Conservation (phyloP, 1,284 basidiomycete genomes). For the Mycena citricolor region DNA sequence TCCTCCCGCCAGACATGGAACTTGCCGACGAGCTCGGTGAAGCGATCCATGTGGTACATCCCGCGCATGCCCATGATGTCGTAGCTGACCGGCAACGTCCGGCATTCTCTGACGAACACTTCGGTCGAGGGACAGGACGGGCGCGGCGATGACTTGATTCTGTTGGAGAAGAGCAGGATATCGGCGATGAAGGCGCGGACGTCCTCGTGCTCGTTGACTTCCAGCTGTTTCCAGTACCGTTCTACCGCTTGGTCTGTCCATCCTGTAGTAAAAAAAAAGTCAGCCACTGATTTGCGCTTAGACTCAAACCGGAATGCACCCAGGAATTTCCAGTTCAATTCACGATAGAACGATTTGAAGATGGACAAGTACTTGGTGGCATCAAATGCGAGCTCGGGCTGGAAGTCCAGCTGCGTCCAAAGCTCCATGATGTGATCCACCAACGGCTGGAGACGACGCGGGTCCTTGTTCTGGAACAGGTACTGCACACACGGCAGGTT, state of each 20-base stretch:
- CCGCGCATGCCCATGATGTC: slow-evolving; percentile 83
- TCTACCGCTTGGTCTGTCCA: slow-evolving; percentile 72
- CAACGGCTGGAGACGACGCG: slow-evolving; percentile 78
- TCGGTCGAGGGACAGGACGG: slow-evolving; percentile 71
- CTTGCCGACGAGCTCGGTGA: slow-evolving; percentile 58
- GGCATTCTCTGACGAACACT: slow-evolving; percentile 72
- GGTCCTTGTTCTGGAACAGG: slow-evolving; percentile 79
- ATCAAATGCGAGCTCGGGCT: slow-evolving; percentile 75
- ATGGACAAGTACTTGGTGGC: slow-evolving; percentile 60
- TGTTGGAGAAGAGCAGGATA: slow-evolving; percentile 68
- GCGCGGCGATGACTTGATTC: slow-evolving; percentile 73
- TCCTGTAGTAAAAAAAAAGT: slow-evolving; percentile 35
- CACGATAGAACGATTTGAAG: slow-evolving; percentile 68
- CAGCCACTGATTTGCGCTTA: no score
- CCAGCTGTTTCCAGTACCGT: slow-evolving; percentile 70
- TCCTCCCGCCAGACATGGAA: slow-evolving; percentile 70
- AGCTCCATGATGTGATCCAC: slow-evolving; percentile 71
- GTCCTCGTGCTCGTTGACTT: slow-evolving; percentile 74
- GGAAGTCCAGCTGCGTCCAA: slow-evolving; percentile 68
- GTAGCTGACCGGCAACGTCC: slow-evolving; percentile 50
- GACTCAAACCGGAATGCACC: slow-evolving; percentile 5
- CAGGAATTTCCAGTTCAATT: slow-evolving; percentile 73
- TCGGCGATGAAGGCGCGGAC: slow-evolving; percentile 75
- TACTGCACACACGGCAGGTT: slow-evolving; percentile 45
- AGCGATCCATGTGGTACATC: slow-evolving; percentile 56